Percentiles rank a stretch among this genome's conserved stretches.
Evolutionary conservation across 768 basidiomycete genomes (phyloP).

Genomic region (Xerocomus brunneocitrinus): DNA sequence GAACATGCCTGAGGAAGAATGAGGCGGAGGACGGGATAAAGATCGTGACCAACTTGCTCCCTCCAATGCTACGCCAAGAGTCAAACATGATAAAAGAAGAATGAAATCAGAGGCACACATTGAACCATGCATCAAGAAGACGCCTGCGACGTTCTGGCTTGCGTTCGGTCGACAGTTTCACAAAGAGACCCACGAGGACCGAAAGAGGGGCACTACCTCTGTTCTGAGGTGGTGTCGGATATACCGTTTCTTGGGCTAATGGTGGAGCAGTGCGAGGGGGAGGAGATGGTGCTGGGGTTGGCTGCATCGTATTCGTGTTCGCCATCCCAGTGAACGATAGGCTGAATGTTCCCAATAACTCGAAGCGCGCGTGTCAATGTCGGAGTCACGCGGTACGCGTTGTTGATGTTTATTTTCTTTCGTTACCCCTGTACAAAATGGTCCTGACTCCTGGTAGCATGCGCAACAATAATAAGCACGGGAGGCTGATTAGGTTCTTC

Average conservation of each 20-base stretch:
- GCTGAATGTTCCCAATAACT: background rate
- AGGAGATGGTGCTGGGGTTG: conserved; percentile 65
- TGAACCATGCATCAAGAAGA: conserved; percentile 74
- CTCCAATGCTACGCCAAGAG: conserved; percentile 67
- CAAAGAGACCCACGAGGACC: conserved; percentile 67
- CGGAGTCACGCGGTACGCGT: conserved; percentile 14
- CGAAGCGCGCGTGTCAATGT: background rate
- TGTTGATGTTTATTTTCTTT: conserved; percentile 17
- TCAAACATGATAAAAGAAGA: conserved; percentile 1
- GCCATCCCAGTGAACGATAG: background rate
- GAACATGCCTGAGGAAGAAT: conserved; percentile 77
- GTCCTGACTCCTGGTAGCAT: too few relatives aligned
- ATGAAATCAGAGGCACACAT: conserved; percentile 43
- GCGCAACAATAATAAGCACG: too few relatives aligned
- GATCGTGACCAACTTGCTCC: conserved; percentile 75
- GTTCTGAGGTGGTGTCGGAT: conserved; percentile 61
- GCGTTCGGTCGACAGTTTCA: conserved; percentile 65
- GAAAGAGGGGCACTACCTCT: conserved; percentile 65
- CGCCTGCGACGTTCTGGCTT: conserved; percentile 71
- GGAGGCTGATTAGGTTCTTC: too few relatives aligned
- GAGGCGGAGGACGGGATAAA: conserved; percentile 87
- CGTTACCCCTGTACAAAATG: too few relatives aligned
- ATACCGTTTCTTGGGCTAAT: conserved; percentile 27
- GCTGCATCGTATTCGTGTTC: conserved; percentile 44
- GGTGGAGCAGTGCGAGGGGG: conserved; percentile 43